Evolutionary conservation across 1,284 basidiomycete genomes (phyloP).

Genomic region (Cryptococcus hybrid): DNA sequence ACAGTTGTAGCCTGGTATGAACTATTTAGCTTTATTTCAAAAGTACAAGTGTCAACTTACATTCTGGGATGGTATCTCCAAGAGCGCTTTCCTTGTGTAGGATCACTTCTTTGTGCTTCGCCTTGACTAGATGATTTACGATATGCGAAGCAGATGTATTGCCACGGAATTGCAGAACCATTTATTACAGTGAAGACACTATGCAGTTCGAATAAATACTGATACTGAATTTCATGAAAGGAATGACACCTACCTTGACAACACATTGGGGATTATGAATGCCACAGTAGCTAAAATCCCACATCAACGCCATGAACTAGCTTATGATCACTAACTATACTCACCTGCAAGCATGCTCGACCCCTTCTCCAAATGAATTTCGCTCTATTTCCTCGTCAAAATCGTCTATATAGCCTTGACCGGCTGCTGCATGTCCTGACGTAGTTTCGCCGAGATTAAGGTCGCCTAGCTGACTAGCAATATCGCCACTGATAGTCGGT

Average conservation of each 20-base stretch:
- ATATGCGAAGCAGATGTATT: conserved; percentile 98
- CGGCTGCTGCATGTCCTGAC: background rate
- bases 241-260: conserved; percentile 61
- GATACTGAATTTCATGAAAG: background rate
- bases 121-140: conserved; percentile 97
- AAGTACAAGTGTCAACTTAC: conserved; percentile 42
- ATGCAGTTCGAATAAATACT: background rate
- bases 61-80: conserved; percentile 96
- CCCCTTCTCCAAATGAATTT: conserved; percentile 71
- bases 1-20: conserved; percentile 74
- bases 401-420: conserved; percentile 31
- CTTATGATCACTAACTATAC: conserved; percentile 31
- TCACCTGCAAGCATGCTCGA: conserved; percentile 94
- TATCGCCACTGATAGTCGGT: conserved; percentile 14
- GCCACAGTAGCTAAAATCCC: conserved; percentile 79
- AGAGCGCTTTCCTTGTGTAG: conserved; percentile 92
- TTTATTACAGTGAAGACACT: conserved; percentile 89
- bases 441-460: conserved; percentile 2
- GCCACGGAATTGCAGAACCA: conserved; percentile 99
- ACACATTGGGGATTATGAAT: conserved; percentile 97
- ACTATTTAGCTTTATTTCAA: conserved; percentile 20
- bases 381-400: conserved; percentile 81
- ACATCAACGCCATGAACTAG: too few species aligned
- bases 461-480: conserved; percentile 13
- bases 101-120: conserved; percentile 98